These are phyloP conservation scores for Baorangia bicolor DNA, from an alignment of 768 basidiomycete species.

Conservation along the genomic window DNA sequence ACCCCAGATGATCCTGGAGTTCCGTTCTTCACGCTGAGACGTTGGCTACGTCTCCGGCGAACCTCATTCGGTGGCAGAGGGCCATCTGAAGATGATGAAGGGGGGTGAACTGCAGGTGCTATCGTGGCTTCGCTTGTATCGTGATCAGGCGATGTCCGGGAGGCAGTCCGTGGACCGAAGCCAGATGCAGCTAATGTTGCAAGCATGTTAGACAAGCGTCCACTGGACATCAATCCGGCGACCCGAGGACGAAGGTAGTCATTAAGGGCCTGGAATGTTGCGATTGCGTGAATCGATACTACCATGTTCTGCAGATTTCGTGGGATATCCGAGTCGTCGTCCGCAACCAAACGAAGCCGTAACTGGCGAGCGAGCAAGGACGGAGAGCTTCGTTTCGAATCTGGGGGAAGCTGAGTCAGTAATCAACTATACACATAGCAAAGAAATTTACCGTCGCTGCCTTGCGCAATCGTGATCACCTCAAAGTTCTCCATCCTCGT, in stretches of 20 bases:
- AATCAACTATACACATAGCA: background rate
- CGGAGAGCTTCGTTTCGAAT: conserved; percentile 88
- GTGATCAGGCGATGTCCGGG: conserved; percentile 34
- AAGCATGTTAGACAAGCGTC: conserved; percentile 82
- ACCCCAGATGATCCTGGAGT: conserved; percentile 15
- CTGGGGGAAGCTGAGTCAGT: conserved; percentile 36
- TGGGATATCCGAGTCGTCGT: conserved; percentile 87
- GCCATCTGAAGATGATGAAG: conserved; percentile 36
- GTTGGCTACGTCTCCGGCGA: conserved; percentile 74
- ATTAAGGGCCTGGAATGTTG: conserved; percentile 95
- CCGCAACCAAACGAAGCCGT: conserved; percentile 84
- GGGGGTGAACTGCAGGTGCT: conserved; percentile 23
- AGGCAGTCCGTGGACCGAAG: conserved; percentile 51
- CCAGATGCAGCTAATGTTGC: conserved; percentile 85
- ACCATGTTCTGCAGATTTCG: conserved; percentile 86
- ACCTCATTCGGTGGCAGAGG: conserved; percentile 41
- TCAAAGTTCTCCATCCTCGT: conserved; percentile 96
- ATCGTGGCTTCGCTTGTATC: conserved; percentile 33
- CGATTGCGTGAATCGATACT: conserved; percentile 97
- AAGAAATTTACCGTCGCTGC: conserved; percentile 61
- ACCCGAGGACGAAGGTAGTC: conserved; percentile 94
- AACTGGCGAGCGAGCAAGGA: conserved; percentile 91
- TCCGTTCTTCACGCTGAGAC: conserved; percentile 71
- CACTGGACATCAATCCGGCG: conserved; percentile 61
- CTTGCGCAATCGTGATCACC: conserved; percentile 84